phyloP scores from a whole-genome alignment of 768 basidiomycete genomes.

The Mycena pura region DNA sequence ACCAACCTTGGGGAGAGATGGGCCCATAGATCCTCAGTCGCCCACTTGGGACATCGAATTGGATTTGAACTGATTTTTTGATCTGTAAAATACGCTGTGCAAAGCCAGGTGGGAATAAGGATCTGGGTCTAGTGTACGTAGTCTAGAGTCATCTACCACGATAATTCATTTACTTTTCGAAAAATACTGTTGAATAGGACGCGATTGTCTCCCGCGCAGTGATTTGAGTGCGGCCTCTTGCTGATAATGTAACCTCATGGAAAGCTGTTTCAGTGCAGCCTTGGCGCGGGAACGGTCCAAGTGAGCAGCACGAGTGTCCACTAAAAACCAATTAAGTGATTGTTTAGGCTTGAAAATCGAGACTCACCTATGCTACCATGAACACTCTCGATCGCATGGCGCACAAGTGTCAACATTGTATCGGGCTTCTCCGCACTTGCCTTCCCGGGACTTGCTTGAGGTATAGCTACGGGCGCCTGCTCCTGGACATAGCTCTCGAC shows the following conservation, averaged over 20 bases:
- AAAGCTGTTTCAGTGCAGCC: constrained; percentile 67
- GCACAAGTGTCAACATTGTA: constrained; percentile 13
- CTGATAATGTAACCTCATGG: constrained; percentile 70
- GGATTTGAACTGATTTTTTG: constrained; percentile 45
- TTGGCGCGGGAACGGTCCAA: constrained; percentile 80
- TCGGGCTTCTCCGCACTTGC: constrained; percentile 18
- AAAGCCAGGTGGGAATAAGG: constrained; percentile 16
- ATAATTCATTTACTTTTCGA: constrained; percentile 16
- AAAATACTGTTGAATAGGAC: constrained; percentile 31
- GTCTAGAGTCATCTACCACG: not conserved
- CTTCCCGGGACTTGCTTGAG: constrained; percentile 21
- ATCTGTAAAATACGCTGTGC: constrained; percentile 22
- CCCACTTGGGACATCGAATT: constrained; percentile 52
- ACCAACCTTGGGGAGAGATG: constrained; percentile 16
- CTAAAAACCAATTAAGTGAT: constrained; percentile 40
- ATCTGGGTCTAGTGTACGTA: constrained; percentile 1
- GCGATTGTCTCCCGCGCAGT: constrained; percentile 10
- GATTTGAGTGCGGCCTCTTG: constrained; percentile 30
- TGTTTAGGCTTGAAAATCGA: not conserved
- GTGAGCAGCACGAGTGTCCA: constrained; percentile 76
- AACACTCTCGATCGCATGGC: constrained; percentile 17
- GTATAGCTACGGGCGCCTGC: constrained; percentile 42
- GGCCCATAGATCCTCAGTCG: constrained; percentile 24
- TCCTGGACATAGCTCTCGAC: constrained; percentile 61
- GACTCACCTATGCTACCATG: constrained; percentile 25